Conservation (phyloP, 495 filamentous ascomycete species). For the Aspergillus baeticus region DNA sequence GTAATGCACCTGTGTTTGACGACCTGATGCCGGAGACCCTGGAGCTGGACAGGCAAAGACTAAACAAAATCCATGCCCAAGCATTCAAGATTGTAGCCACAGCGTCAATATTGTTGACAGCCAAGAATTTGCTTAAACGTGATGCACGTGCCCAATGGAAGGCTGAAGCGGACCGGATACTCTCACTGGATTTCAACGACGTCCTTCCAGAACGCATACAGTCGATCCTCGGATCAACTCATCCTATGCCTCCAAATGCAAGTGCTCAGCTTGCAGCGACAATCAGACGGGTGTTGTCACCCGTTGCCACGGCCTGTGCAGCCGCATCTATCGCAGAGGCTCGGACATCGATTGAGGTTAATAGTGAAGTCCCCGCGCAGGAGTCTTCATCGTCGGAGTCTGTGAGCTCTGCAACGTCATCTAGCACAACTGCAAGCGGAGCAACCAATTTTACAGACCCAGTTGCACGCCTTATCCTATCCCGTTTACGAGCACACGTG, state of each 20-base stretch:
- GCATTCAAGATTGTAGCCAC: conserved; percentile 76
- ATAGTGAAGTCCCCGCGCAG: conserved; percentile 16
- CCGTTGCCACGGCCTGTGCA: conserved; percentile 38
- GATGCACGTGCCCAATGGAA: conserved; percentile 91
- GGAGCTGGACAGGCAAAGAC: conserved; percentile 71
- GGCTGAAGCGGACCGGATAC: conserved; percentile 75
- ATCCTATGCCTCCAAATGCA: conserved; percentile 66
- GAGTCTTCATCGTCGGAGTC: conserved; percentile 17
- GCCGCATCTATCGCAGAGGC: conserved; percentile 37
- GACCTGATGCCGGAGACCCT: conserved; percentile 80
- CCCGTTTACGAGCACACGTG: conserved; percentile 71
- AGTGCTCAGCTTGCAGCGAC: conserved; percentile 46
- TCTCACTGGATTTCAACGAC: conserved; percentile 55
- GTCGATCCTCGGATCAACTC: conserved; percentile 73
- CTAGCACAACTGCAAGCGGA: conserved; percentile 4
- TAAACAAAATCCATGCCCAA: conserved; percentile 62
- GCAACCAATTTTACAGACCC: conserved; percentile 63
- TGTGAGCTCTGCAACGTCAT: conserved; percentile 3
- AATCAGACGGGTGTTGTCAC: conserved; percentile 55
- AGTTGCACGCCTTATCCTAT: conserved; percentile 76
- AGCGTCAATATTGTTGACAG: conserved; percentile 80
- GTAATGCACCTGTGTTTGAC: conserved; percentile 52
- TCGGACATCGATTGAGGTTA: conserved; percentile 37
- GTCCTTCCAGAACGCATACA: conserved; percentile 63
- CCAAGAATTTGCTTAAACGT: conserved; percentile 92